Evolutionary conservation across 371 early-diverging fungal species (phyloP), one percentile per base, ranked within the genome.

Genomic region (Mortierella sp.): DNA sequence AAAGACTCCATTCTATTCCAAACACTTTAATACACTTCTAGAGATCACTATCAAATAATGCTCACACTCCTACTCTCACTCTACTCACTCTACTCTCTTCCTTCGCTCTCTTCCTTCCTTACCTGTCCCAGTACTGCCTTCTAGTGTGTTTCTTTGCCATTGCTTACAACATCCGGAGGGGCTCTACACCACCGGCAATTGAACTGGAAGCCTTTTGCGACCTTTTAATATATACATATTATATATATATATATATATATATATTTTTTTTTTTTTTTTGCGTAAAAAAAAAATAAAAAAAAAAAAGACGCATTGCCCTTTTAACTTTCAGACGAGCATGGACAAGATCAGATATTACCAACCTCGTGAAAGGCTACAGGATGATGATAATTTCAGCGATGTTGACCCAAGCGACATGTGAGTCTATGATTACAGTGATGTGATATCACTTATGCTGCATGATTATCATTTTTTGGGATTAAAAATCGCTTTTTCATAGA

Each of bases 341-440:
- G 54, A 65, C 22, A 75, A 45, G 70, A 75, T 70, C 37, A 40
- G 70, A 16, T 68, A 65, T 28, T 62, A 30, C 16, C 69, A 58
- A 10, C 65, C 61, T 11, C 66, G 28, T 35, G 61, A 61, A 39
- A 69, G 40, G 20, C 47, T 9, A 30, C 24, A 49, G 12, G 60
- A 49, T 8, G 68, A 74, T 1, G 45, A 62, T 30, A 43, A 61
- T 39, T 70, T 39, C 55, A n/a, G 39, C 47, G 62, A 70, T 28
- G 63, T 69, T 12, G 70, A 75, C 26, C 75, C 66, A 6, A 66
- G 49, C 51, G 62, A 59, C 18, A 11, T 75, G 75, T 75, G 49
- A 64, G 75, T 61, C 28, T 22, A 35, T 10, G 22, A 24, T 26
- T 20, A 51, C 35, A 18, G 12, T 18, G 45, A 45, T 12, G 12